phyloP scores from a whole-genome alignment of 768 basidiomycete species.

The Tylopilus felleus region DNA sequence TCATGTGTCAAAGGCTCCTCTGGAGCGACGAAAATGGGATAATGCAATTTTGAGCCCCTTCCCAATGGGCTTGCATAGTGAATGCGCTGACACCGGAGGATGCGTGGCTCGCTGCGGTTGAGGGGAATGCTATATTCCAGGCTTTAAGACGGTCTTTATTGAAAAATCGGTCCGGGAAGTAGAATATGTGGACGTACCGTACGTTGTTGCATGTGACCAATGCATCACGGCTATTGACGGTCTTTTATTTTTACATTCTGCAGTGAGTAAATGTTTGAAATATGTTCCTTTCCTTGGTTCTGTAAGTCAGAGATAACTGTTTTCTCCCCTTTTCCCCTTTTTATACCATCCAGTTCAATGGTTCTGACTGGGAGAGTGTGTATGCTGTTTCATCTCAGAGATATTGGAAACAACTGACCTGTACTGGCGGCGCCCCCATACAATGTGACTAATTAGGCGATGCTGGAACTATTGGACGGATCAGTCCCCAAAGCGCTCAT shows the following conservation, averaged over 20 bases:
- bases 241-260: neutral
- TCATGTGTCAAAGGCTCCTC: too few relatives aligned
- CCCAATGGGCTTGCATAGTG: too few relatives aligned
- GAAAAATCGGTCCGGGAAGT: slow-evolving; percentile 34
- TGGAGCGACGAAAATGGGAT: too few relatives aligned
- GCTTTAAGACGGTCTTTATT: slow-evolving; percentile 48
- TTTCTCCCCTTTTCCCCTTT: neutral
- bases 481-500: slow-evolving; percentile 33
- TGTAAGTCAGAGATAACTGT: slow-evolving; percentile 27
- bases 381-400: slow-evolving; percentile 40
- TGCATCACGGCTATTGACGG: too few relatives aligned
- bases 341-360: slow-evolving; percentile 35
- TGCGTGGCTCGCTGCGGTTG: slow-evolving; percentile 49
- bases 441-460: slow-evolving; percentile 25
- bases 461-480: slow-evolving; percentile 23
- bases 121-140: slow-evolving; percentile 51
- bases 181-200: slow-evolving; percentile 38
- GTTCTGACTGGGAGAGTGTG: slow-evolving; percentile 40
- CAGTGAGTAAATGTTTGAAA: slow-evolving; percentile 48
- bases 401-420: slow-evolving; percentile 29
- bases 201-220: neutral
- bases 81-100: slow-evolving; percentile 47
- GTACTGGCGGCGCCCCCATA: slow-evolving; percentile 49
- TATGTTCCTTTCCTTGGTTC: slow-evolving; percentile 42
- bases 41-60: too few relatives aligned